Evolutionary conservation across 192 early-diverging fungal species (phyloP), one percentile per base, ranked within the genome.

Genomic region (Entophlyctis luteolus): DNA sequence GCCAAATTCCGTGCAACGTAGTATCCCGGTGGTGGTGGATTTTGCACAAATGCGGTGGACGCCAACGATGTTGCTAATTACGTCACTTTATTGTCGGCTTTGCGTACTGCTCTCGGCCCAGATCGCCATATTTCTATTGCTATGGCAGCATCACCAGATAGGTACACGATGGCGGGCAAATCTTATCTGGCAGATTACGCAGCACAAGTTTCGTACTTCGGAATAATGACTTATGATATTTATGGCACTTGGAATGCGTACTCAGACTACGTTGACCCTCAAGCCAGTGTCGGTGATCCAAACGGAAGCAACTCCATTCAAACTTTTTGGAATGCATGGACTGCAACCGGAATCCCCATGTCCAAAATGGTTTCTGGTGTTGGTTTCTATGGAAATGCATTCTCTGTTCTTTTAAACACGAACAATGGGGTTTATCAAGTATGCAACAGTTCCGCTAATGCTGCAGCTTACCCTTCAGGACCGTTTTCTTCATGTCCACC

Each of bases 331-430:
- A 23, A 3, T 4, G n/a, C 4, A 4, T 68, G 50, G 54, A 34
- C 25, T 8, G 33, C 62, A 8, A 10, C 31, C 14, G 29, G 29
- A 5, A 28, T 68, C 18, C 8, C 28, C 4, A 34, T 18, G 16
- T 67, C 67, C 16, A 14, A 66, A 38, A 55, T 68, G 20, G 55
- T 68, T 0, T 22, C 31, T 55, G 67, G 67, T 28, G 8, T 68
- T 10, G 62, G 59, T 4, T 68, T 59, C 36, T 68, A 68, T 46
- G 62, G 62, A 20, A 46, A 48, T 12, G 47, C 62, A 34, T 55
- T 65, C 48, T 14, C n/a, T 37, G 58, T 59, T 14, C 29, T 59
- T 42, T 12, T 42, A 42, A 39, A 39, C 3, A 16, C 58, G 4
- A 12, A 59, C 10, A 59, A 59, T 34, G 58, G 58, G 27, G 4